phyloP scores from a whole-genome alignment of 106 monocot genomes.

The Dendrobium huoshanense region DNA sequence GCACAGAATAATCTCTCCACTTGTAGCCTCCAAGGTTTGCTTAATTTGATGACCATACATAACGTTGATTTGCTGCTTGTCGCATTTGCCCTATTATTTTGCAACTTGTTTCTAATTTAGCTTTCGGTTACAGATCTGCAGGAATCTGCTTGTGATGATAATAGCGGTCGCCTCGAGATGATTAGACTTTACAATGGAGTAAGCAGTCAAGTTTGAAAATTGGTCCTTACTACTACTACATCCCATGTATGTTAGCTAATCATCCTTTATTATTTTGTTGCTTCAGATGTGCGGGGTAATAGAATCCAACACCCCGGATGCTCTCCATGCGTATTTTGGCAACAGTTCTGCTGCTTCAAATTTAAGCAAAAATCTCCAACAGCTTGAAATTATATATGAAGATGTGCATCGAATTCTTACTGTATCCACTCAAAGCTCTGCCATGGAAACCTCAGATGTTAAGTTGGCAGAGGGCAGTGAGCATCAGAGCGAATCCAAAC shows the following conservation, averaged over 20 bases:
- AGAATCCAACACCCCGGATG: constrained; percentile 32
- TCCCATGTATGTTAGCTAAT: neutral
- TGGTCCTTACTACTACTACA: neutral
- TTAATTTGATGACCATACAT: too few species aligned
- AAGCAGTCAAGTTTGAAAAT: constrained; percentile 4
- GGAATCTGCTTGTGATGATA: constrained; percentile 22
- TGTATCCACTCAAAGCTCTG: neutral
- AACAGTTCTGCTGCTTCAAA: constrained; percentile 30
- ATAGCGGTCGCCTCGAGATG: constrained; percentile 29
- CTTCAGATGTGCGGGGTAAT: constrained; percentile 57
- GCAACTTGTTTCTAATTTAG: constrained; percentile 5
- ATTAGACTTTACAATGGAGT: constrained; percentile 56
- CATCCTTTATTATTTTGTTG: neutral
- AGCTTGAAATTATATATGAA: constrained; percentile 42
- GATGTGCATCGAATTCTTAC: constrained; percentile 28
- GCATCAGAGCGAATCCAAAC: neutral
- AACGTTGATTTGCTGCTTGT: too few species aligned
- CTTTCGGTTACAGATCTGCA: constrained; percentile 24
- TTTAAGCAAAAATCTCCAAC: constrained; percentile 31
- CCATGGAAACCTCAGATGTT: neutral
- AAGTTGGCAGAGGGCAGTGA: neutral
- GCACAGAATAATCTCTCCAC: too few species aligned
- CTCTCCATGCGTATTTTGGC: constrained; percentile 29
- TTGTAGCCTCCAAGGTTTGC: too few species aligned
- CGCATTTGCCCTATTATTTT: neutral